These are phyloP conservation scores for Microbotryomycetes sp. DNA, from an alignment of 1,284 basidiomycete species.

Conservation along the genomic window DNA sequence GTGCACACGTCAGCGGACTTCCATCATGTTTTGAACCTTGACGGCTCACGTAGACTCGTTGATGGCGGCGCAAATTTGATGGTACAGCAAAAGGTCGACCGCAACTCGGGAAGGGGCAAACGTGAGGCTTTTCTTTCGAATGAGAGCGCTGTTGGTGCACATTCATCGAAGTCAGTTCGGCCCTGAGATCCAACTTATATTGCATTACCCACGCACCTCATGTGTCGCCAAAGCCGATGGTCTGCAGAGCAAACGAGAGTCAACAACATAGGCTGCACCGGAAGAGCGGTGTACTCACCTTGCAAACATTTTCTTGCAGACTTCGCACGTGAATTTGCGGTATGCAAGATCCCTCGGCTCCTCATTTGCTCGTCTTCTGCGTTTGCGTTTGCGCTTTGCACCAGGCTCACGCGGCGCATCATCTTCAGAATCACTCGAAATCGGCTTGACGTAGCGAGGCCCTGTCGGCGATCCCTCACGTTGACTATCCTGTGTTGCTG, in stretches of 20 bases:
- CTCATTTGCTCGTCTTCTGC: conserved; percentile 2
- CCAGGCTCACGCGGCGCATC: neutral
- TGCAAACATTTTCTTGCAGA: conserved; percentile 9
- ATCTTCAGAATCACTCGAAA: neutral
- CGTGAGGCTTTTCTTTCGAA: conserved; percentile 8
- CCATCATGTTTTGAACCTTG: no score
- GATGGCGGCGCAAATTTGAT: conserved; percentile 8
- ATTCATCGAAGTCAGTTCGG: neutral
- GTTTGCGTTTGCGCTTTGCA: neutral
- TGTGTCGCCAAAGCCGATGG: conserved; percentile 10
- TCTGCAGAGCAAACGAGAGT: neutral
- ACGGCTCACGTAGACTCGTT: conserved; percentile 2
- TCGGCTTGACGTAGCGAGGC: neutral
- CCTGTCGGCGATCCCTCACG: neutral
- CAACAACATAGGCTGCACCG: neutral
- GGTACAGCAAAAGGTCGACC: neutral
- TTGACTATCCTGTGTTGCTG: neutral
- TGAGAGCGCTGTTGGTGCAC: conserved; percentile 9
- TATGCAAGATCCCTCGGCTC: conserved; percentile 1
- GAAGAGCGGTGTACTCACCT: neutral
- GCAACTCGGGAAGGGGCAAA: conserved; percentile 2
- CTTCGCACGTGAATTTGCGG: conserved; percentile 1
- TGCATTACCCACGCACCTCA: neutral
- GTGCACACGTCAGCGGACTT: neutral
- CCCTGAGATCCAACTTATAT: neutral